A percentile compares a stretch with the other conserved stretches of the same genome.
Evolutionary conservation across 495 filamentous ascomycete genomes (phyloP).

Genomic region (Penicillium chermesinum): DNA sequence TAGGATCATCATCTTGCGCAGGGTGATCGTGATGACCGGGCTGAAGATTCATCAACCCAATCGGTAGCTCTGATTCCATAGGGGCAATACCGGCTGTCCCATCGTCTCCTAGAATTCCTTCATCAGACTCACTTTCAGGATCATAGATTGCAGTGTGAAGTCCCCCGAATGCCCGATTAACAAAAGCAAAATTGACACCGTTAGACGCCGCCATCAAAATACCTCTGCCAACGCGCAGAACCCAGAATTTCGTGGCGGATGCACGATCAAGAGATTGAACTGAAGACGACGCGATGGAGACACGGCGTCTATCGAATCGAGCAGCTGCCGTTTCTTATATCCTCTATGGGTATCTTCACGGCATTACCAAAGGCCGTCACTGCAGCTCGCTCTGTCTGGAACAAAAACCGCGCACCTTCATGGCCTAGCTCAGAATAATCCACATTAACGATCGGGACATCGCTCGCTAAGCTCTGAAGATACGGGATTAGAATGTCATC

Average conservation of each 20-base stretch:
- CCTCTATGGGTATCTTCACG: constrained; percentile 47
- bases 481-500: constrained; percentile 56
- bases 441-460: constrained; percentile 49
- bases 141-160: constrained; percentile 35
- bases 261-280: constrained; percentile 32
- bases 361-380: constrained; percentile 52
- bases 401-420: constrained; percentile 48
- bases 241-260: constrained; percentile 54
- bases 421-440: constrained; percentile 55
- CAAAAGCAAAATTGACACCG: constrained; percentile 52
- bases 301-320: constrained; percentile 21
- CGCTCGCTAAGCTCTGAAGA: constrained; percentile 45
- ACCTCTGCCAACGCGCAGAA: constrained; percentile 54
- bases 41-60: not conserved
- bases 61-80: not conserved
- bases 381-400: constrained; percentile 50
- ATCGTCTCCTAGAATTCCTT: constrained; percentile 22
- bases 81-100: not conserved
- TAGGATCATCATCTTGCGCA: too few species aligned
- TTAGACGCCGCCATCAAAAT: constrained; percentile 57
- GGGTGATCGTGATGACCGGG: too few species aligned
- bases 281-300: constrained; percentile 17
- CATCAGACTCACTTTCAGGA: constrained; percentile 31
- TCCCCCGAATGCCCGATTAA: constrained; percentile 61
- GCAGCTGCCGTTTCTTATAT: constrained; percentile 35